Conservation (phyloP, 305 asterid genomes). For the Andrographis paniculata region DNA sequence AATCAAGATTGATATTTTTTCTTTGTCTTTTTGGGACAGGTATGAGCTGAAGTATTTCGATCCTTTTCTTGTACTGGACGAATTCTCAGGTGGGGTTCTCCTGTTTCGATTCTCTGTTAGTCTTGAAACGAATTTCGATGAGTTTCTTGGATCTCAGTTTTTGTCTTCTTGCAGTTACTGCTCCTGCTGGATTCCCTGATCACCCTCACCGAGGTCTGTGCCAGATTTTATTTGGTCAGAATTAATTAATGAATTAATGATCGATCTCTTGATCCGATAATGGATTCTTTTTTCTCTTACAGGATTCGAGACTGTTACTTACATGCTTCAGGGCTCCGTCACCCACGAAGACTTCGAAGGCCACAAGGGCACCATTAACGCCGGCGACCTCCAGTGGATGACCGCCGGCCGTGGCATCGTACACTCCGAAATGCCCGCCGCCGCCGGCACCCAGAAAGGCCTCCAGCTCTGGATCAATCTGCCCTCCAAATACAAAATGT, state of each 20-base stretch:
- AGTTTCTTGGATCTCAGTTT: neutral
- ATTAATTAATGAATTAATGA: no score
- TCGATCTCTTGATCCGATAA: no score
- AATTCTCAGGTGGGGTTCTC: constrained; percentile 58
- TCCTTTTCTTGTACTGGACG: constrained; percentile 80
- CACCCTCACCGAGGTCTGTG: constrained; percentile 92
- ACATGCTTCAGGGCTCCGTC: constrained; percentile 76
- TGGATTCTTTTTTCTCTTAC: constrained; percentile 15
- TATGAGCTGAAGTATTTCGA: constrained; percentile 72
- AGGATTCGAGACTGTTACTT: constrained; percentile 94
- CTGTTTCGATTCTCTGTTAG: neutral
- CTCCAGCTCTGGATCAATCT: constrained; percentile 84
- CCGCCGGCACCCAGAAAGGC: constrained; percentile 69
- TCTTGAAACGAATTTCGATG: no score
- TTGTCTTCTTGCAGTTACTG: constrained; percentile 41
- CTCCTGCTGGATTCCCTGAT: constrained; percentile 96
- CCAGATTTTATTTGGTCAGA: no score
- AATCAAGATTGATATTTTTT: neutral
- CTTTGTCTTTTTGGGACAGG: constrained; percentile 29
- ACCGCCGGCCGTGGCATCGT: constrained; percentile 93
- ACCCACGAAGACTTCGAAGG: constrained; percentile 84
- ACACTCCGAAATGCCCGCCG: constrained; percentile 92
- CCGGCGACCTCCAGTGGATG: constrained; percentile 96
- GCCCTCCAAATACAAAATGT: constrained; percentile 69
- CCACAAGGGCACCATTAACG: constrained; percentile 67